Conservation (phyloP, 805 yeast species). For the Candida morakotiae region DNA sequence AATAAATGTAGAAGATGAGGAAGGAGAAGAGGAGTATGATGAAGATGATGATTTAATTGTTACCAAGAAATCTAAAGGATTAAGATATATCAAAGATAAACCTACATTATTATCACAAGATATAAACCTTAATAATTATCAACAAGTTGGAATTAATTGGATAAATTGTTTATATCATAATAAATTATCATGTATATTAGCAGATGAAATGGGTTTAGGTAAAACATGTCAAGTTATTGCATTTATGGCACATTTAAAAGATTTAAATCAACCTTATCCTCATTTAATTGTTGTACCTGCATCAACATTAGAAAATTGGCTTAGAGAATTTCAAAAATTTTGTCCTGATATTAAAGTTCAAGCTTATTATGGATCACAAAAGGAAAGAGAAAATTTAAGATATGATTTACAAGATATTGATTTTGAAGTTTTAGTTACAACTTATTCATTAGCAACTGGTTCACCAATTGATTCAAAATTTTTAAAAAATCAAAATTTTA, state of each 20-base stretch:
- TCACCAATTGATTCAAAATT: slow-evolving; percentile 77
- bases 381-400: slow-evolving; percentile 81
- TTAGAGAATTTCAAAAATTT: slow-evolving; percentile 87
- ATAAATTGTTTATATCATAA: slow-evolving; percentile 71
- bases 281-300: slow-evolving; percentile 95
- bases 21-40: slow-evolving; percentile 33
- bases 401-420: slow-evolving; percentile 54
- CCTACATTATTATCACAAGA: slow-evolving; percentile 65
- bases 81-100: slow-evolving; percentile 57
- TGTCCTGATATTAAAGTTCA: slow-evolving; percentile 79
- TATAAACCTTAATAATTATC: slow-evolving; percentile 77
- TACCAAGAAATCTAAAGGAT: slow-evolving; percentile 17
- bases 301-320: slow-evolving; percentile 95
- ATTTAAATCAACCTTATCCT: slow-evolving; percentile 62
- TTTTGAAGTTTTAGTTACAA: slow-evolving; percentile 89
- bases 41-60: slow-evolving; percentile 29
- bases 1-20: slow-evolving; percentile 22
- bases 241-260: slow-evolving; percentile 80
- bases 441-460: slow-evolving; percentile 89
- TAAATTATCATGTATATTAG: slow-evolving; percentile 84
- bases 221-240: slow-evolving; percentile 96
- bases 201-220: slow-evolving; percentile 99
- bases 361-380: slow-evolving; percentile 89
- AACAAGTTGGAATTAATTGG: slow-evolving; percentile 98
- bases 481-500: slow-evolving; percentile 68